Conservation (phyloP, 805 yeast species). For the Cyberlindnera bimundalis region DNA sequence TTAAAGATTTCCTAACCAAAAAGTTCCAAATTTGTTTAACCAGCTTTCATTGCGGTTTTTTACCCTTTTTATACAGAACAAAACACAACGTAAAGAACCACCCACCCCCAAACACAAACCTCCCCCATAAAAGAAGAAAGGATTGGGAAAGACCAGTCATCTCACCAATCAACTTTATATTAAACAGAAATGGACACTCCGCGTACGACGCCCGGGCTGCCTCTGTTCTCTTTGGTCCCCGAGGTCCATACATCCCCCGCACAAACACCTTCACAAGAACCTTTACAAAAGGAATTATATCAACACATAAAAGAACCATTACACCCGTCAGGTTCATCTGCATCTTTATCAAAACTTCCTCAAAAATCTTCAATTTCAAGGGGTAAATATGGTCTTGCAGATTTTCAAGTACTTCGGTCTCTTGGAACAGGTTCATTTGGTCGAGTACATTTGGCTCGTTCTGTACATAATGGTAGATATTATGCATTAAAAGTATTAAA, state of each 20-base stretch:
- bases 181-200: conserved; percentile 10
- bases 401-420: conserved; percentile 82
- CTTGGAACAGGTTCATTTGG: conserved; percentile 96
- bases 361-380: conserved; percentile 28
- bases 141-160: too few species aligned
- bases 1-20: background rate
- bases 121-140: too few species aligned
- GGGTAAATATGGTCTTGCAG: conserved; percentile 78
- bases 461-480: conserved; percentile 85
- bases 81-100: background rate
- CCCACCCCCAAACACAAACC: too few species aligned
- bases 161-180: too few species aligned
- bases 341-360: conserved; percentile 24
- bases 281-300: background rate
- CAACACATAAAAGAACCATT: conserved; percentile 5
- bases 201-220: conserved; percentile 7
- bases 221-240: conserved; percentile 13
- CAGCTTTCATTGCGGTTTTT: background rate
- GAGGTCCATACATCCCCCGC: conserved; percentile 13
- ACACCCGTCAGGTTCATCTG: conserved; percentile 8
- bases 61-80: background rate
- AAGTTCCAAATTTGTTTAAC: too few species aligned
- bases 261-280: conserved; percentile 7
- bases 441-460: conserved; percentile 83
- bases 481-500: conserved; percentile 92